These are phyloP conservation scores for Wickerhamomyces tratensis DNA, from an alignment of 805 yeast genomes.

Conservation along the genomic window DNA sequence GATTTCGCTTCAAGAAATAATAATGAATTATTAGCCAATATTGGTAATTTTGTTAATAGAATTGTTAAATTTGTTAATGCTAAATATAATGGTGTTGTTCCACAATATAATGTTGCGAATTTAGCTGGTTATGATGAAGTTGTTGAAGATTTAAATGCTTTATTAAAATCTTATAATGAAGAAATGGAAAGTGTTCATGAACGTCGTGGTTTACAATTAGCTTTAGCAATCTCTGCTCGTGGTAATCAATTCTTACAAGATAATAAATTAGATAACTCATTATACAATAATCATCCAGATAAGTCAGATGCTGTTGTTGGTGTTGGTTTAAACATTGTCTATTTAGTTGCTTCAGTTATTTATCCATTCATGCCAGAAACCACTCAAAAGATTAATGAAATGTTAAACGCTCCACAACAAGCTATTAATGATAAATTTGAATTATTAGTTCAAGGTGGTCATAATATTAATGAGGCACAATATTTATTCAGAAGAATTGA, in stretches of 20 bases:
- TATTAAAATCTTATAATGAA: slow-evolving; percentile 51
- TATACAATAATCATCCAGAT: slow-evolving; percentile 66
- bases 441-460: slow-evolving; percentile 64
- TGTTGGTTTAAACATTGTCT: slow-evolving; percentile 81
- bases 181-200: slow-evolving; percentile 73
- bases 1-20: slow-evolving; percentile 93
- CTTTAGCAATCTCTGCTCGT: slow-evolving; percentile 84
- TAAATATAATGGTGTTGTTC: slow-evolving; percentile 87
- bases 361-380: slow-evolving; percentile 90
- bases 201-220: slow-evolving; percentile 83
- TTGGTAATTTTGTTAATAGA: slow-evolving; percentile 96
- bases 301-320: slow-evolving; percentile 89
- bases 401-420: slow-evolving; percentile 75
- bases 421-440: slow-evolving; percentile 71
- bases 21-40: slow-evolving; percentile 86
- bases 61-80: slow-evolving; percentile 82
- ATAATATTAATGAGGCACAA: slow-evolving; percentile 83
- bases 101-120: slow-evolving; percentile 43
- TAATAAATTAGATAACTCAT: slow-evolving; percentile 83
- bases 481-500: slow-evolving; percentile 90
- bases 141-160: slow-evolving; percentile 48
- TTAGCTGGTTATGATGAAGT: slow-evolving; percentile 36
- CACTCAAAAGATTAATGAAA: slow-evolving; percentile 55
- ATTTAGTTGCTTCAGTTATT: slow-evolving; percentile 73
- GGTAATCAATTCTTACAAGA: slow-evolving; percentile 97